phyloP scores from a whole-genome alignment of 192 early-diverging fungal species.

The Dissophora globulifera region DNA sequence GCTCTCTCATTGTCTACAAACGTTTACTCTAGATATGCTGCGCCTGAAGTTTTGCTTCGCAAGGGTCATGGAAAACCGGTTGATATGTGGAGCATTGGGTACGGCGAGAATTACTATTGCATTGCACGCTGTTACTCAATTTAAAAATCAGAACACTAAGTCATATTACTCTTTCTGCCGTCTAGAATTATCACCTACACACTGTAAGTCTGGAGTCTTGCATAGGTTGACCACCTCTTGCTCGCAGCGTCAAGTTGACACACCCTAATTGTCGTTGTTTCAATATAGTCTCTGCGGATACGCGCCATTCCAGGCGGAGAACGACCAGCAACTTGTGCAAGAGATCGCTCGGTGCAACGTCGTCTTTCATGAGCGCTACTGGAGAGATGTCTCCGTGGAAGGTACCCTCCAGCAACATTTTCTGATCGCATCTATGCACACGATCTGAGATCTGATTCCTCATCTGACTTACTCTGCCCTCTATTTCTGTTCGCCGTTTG shows the following conservation, averaged over 20 bases:
- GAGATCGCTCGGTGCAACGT: conserved; percentile 73
- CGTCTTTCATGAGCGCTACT: conserved; percentile 78
- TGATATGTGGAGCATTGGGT: conserved; percentile 94
- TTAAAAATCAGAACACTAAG: too few species aligned
- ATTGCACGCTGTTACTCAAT: too few species aligned
- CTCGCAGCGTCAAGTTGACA: too few species aligned
- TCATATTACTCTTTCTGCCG: too few species aligned
- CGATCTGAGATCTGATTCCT: too few species aligned
- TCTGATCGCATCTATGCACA: too few species aligned
- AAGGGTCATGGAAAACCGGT: conserved; percentile 89
- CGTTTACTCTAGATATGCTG: conserved; percentile 56
- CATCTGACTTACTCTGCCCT: too few species aligned
- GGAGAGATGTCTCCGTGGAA: conserved; percentile 85
- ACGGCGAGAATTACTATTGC: not conserved
- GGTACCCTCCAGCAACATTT: conserved; percentile 56
- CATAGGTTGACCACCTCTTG: too few species aligned
- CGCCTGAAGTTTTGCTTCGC: conserved; percentile 87
- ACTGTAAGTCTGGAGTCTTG: too few species aligned
- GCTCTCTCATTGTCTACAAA: too few species aligned
- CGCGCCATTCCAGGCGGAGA: conserved; percentile 77
- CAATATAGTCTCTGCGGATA: conserved; percentile 77
- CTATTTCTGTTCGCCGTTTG: too few species aligned
- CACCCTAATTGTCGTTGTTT: conserved; percentile 6
- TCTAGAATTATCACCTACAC: conserved; percentile 87
- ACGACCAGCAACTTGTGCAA: conserved; percentile 62